Evolutionary conservation across 768 basidiomycete species (phyloP).

Genomic region (Hemileccinum rubropunctum): DNA sequence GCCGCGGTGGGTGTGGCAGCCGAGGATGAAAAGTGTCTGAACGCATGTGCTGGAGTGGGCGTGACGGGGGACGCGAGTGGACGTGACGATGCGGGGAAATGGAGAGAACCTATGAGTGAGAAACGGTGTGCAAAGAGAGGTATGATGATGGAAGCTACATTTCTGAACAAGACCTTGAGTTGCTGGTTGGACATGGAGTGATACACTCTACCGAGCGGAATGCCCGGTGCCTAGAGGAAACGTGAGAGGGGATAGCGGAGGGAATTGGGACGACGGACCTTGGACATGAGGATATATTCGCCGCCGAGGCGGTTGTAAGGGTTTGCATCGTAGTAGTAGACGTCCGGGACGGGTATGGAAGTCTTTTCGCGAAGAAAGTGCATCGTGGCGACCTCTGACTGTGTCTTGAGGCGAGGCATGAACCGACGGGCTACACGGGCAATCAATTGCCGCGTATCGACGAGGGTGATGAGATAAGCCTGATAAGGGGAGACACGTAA

Average conservation of each 20-base stretch:
- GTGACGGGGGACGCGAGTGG: conserved; percentile 18
- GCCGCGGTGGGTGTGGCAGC: conserved; percentile 30
- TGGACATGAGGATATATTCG: conserved; percentile 86
- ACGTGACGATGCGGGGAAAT: conserved; percentile 33
- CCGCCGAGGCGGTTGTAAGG: conserved; percentile 83
- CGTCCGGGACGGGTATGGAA: conserved; percentile 66
- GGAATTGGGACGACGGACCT: conserved; percentile 43
- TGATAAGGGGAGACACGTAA: conserved; percentile 27
- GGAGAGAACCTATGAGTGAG: conserved; percentile 70
- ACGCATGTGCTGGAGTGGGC: too few species aligned
- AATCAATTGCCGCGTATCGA: conserved; percentile 59
- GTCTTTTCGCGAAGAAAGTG: conserved; percentile 73
- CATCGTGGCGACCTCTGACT: conserved; percentile 85
- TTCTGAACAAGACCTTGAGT: conserved; percentile 62
- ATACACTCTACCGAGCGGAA: conserved; percentile 68
- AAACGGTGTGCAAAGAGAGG: conserved; percentile 79
- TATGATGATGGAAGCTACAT: conserved; percentile 64
- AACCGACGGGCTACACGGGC: conserved; percentile 81
- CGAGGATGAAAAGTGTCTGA: conserved; percentile 12
- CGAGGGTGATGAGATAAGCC: conserved; percentile 76
- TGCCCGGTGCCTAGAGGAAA: conserved; percentile 59
- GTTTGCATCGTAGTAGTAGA: conserved; percentile 79
- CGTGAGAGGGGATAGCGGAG: conserved; percentile 1
- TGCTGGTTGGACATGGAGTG: conserved; percentile 65
- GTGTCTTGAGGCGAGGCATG: conserved; percentile 84